Evolutionary conservation across 257 asterid genomes (phyloP).

Genomic region (Solanum boliviense): DNA sequence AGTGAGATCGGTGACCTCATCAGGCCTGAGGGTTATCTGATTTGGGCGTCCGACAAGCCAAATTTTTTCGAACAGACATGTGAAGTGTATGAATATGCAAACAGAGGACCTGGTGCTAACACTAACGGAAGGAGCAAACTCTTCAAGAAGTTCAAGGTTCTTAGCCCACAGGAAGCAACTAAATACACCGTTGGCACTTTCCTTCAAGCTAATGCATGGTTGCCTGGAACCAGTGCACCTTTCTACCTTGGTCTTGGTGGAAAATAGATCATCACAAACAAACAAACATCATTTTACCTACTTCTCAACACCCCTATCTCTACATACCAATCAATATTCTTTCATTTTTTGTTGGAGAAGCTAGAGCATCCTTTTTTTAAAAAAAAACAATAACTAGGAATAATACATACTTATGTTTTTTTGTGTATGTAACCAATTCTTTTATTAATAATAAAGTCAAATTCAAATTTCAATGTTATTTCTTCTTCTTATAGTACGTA

Average conservation of each 20-base stretch:
- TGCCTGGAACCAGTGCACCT: constrained; percentile 14
- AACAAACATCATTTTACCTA: not conserved
- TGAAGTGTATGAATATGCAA: constrained; percentile 32
- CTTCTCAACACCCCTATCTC: not conserved
- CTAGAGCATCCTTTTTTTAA: not conserved
- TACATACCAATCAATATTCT: not conserved
- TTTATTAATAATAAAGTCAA: not conserved
- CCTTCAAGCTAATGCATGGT: constrained; percentile 13
- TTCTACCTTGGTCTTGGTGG: constrained; percentile 8
- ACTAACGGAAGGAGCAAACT: constrained; percentile 11
- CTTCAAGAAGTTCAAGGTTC: constrained; percentile 11
- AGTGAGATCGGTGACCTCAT: constrained; percentile 49
- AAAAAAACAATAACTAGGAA: not conserved
- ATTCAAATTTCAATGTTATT: not conserved
- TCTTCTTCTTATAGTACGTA: not conserved
- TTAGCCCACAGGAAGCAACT: constrained; percentile 6
- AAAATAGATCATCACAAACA: not conserved
- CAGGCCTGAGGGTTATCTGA: constrained; percentile 40
- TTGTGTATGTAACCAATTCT: not conserved
- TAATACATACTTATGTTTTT: not conserved
- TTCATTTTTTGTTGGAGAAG: not conserved
- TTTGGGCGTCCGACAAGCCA: constrained; percentile 2
- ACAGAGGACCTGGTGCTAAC: constrained; percentile 47
- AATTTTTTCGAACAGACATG: constrained; percentile 9
- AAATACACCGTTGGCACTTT: constrained; percentile 9